Evolutionary conservation across 805 yeast genomes (phyloP).

Genomic region (Saccharomyces mikatae): DNA sequence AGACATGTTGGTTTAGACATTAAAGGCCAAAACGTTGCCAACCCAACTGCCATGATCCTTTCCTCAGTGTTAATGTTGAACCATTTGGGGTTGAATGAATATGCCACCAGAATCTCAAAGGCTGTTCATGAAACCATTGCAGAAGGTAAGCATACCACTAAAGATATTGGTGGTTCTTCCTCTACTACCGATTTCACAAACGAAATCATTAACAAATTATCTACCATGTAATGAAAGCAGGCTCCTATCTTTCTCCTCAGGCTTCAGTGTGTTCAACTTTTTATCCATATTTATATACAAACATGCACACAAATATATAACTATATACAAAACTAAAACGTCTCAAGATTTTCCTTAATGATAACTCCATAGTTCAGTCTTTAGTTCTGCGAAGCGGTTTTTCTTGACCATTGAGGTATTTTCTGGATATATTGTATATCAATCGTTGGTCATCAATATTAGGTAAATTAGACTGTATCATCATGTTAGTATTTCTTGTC

Average conservation of each 20-base stretch:
- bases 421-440: constrained; percentile 19
- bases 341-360: neutral
- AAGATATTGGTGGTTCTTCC: constrained; percentile 85
- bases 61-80: constrained; percentile 88
- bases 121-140: constrained; percentile 88
- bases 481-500: neutral
- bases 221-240: constrained; percentile 7
- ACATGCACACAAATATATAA: neutral
- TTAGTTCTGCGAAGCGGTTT: constrained; percentile 3
- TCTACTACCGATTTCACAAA: constrained; percentile 91
- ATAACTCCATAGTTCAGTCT: neutral
- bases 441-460: constrained; percentile 18
- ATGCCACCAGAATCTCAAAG: constrained; percentile 78
- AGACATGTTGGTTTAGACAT: constrained; percentile 98
- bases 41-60: constrained; percentile 96
- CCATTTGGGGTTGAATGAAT: constrained; percentile 80
- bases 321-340: neutral
- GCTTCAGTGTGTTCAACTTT: neutral
- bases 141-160: constrained; percentile 78
- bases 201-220: constrained; percentile 71
- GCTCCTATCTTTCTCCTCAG: neutral
- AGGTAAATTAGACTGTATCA: constrained; percentile 13
- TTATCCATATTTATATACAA: neutral
- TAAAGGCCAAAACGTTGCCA: constrained; percentile 88
- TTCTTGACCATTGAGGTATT: constrained; percentile 8